Evolutionary conservation across 495 filamentous ascomycete genomes (phyloP), one percentile per base, ranked within the genome.

Genomic region (Coniosporium apollinis): DNA sequence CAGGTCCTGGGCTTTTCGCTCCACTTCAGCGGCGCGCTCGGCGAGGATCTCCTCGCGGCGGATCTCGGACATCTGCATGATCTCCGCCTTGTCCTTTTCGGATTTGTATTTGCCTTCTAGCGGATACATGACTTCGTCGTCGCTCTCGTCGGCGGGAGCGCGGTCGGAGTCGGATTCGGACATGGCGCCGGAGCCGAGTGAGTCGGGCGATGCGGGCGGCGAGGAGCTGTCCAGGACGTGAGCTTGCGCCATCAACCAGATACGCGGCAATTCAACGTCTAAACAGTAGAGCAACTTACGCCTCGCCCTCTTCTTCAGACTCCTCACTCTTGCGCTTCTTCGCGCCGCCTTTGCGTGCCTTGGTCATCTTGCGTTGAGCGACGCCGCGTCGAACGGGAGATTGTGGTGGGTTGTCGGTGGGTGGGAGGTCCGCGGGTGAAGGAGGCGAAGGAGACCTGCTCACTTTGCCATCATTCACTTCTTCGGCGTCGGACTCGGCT

Each of bases 21-120:
- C 79, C 28, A 79, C 70, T 51, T 83, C 70, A 36, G 80, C 70
- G n/a, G 76, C 76, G 42, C 91, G 82, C 40, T 87, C 82, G 16
- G 85, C 86, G 5, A 99, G 70, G 33, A 93, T 68, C 49, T 81
- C 69, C 55, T 99, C 89, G 30, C 89, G 80, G 47, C 85, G 72
- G 18, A 94, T 73, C 51, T 94, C 84, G 2, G 85, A 75, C 70
- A 94, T 76, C 19, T 69, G 72, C 66, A 85, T 74, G 36, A 99
- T 87, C 19, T 77, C 66, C 14, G 66, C 66, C 53, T 82, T 91
- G 50, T 99, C 89, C 22, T 73, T 66, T 11, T 71, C 65, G 34
- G 76, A 79, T 40, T 71, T 68, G 60, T 84, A 96, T 19, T 85
- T 75, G 33, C 84, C 84, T 28, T 96, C 91, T 41, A 94, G 65